Evolutionary conservation across 1,284 basidiomycete genomes (phyloP), one percentile per base, ranked within the genome.

Genomic region (Apiotrichum porosum): DNA sequence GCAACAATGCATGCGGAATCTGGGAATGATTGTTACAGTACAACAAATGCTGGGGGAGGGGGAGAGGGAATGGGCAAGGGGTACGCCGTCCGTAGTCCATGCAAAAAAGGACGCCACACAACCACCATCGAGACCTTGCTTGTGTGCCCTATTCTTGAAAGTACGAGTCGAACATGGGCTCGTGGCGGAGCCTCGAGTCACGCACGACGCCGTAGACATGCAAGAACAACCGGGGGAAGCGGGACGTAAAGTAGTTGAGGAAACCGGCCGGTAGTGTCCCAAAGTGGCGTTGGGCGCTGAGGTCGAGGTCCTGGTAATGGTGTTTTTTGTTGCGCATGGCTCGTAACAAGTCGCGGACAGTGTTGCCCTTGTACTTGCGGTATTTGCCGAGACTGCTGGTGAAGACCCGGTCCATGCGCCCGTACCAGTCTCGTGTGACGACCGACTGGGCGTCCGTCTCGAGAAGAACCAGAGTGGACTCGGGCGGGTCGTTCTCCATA

Each of bases 321-420:
- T 98, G 87, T 86, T 94, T 97, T 91, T 98, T 98, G 72, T 98
- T 98, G 52, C 95, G 78, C 67, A 98, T 76, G 1, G 93, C 95
- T 37, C 94, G 80, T 44, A 98, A 71, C 19, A 98, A 75, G 74
- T 98, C 95, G 59, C 95, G 86, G 6, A 98, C 86, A 36, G 85
- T 88, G 61, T 78, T 78, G 19, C 86, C 86, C 66, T 97, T 91
- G 69, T 98, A 98, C 73, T 97, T 93, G 62, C 92, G 79, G 76
- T 91, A 97, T 74, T 97, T 97, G 52, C 93, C 92, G 42, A 98
- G 74, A 65, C 92, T 97, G 45, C 94, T 90, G 45, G 93, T 83
- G 69, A 98, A 91, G 14, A 84, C 78, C 62, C 83, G 86, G 76
- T 98, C 94, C 43, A 97, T 78, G 36, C 83, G 80, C 10, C 81